Percentiles rank a stretch among this genome's conserved stretches.
Conservation (phyloP, 163 green algal species). For the Scenedesmus sp. region DNA sequence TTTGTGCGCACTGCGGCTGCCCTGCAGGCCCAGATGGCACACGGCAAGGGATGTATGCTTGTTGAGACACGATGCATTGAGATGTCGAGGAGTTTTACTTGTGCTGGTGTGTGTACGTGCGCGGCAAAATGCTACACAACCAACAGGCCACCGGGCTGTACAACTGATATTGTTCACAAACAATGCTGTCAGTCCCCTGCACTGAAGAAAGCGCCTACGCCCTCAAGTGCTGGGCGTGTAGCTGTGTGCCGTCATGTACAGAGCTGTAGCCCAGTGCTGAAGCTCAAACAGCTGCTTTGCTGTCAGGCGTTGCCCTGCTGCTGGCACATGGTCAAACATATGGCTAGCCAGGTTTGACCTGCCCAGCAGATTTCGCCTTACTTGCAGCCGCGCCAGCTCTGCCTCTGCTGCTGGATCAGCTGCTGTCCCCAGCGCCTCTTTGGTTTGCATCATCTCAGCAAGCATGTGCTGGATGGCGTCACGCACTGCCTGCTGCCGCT, state of each 20-base stretch:
- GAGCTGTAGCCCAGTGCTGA: neutral
- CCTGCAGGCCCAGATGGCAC: neutral
- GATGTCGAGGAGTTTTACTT: neutral
- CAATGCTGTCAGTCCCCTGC: neutral
- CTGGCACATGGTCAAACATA: neutral
- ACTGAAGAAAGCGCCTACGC: neutral
- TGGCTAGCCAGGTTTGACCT: neutral
- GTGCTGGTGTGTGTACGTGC: neutral
- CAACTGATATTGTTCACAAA: neutral
- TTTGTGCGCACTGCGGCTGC: conserved; percentile 7
- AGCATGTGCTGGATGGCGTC: conserved; percentile 34
- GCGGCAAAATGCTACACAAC: neutral
- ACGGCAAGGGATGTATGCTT: neutral
- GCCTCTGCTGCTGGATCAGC: conserved; percentile 35
- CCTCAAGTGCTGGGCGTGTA: neutral
- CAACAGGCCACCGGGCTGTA: neutral
- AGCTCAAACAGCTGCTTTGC: neutral
- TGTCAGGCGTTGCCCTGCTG: neutral
- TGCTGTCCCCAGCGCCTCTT: conserved; percentile 44
- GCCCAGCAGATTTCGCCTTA: neutral
- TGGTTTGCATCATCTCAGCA: conserved; percentile 39
- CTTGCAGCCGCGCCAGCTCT: conserved; percentile 29
- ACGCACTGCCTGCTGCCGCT: conserved; percentile 21
- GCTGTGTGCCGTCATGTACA: neutral
- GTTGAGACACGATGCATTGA: too few species aligned